A percentile compares a stretch with the other conserved stretches of the same genome.
Conservation (phyloP, 1,284 basidiomycete genomes). For the Ustilago cynodontis region DNA sequence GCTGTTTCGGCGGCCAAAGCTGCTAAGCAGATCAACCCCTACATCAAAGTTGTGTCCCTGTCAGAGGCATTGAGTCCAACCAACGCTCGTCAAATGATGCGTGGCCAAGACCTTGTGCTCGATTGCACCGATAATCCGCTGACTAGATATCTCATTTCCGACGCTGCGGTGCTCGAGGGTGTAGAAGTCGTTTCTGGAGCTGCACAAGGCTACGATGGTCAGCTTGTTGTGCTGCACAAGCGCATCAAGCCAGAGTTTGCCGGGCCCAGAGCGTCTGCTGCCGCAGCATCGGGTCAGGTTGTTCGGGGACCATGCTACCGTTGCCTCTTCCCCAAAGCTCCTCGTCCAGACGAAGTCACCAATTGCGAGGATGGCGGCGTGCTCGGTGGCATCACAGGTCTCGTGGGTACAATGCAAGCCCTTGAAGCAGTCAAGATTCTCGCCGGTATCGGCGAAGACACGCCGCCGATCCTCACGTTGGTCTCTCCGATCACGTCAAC, state of each 20-base stretch:
- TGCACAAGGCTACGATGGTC: slow-evolving; percentile 90
- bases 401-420: slow-evolving; percentile 92
- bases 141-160: slow-evolving; percentile 94
- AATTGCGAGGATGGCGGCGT: slow-evolving; percentile 93
- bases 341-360: slow-evolving; percentile 62
- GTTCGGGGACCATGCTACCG: slow-evolving; percentile 87
- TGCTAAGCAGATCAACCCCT: slow-evolving; percentile 57
- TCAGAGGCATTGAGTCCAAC: slow-evolving; percentile 30
- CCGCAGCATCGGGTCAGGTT: background rate
- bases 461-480: slow-evolving; percentile 76
- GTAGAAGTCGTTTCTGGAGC: slow-evolving; percentile 91
- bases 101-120: slow-evolving; percentile 77
- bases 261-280: slow-evolving; percentile 9
- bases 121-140: slow-evolving; percentile 96
- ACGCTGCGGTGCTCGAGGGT: slow-evolving; percentile 80
- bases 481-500: slow-evolving; percentile 79
- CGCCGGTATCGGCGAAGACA: slow-evolving; percentile 57
- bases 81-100: slow-evolving; percentile 56
- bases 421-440: slow-evolving; percentile 82
- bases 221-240: slow-evolving; percentile 74
- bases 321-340: slow-evolving; percentile 82
- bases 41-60: slow-evolving; percentile 50
- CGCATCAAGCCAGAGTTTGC: slow-evolving; percentile 38
- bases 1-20: slow-evolving; percentile 80
- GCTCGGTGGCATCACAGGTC: slow-evolving; percentile 87